Conservation (phyloP, 2,329 filamentous ascomycete species). For the Rutstroemia sp. region DNA sequence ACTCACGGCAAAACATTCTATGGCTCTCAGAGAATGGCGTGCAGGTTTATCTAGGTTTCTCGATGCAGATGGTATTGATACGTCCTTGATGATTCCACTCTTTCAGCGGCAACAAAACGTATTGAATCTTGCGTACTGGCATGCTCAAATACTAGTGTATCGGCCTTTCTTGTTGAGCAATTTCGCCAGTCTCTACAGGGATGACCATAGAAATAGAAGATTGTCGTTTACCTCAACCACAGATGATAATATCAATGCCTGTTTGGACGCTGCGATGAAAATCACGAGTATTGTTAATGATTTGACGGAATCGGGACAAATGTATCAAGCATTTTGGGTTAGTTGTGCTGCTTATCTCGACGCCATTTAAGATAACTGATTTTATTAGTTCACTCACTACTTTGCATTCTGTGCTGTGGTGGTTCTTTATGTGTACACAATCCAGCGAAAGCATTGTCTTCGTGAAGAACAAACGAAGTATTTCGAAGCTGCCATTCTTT, state of each 20-base stretch:
- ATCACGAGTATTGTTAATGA: slow-evolving; percentile 34
- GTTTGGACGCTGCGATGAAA: slow-evolving; percentile 34
- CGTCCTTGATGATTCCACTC: slow-evolving; percentile 38
- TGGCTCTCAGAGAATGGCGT: slow-evolving; percentile 39
- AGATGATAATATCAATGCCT: slow-evolving; percentile 28
- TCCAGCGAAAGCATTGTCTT: slow-evolving; percentile 31
- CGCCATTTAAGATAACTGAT: not conserved
- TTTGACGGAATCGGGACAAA: slow-evolving; percentile 30
- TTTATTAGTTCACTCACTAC: slow-evolving; percentile 33
- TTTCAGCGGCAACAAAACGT: slow-evolving; percentile 38
- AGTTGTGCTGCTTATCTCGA: not conserved
- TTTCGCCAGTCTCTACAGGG: slow-evolving; percentile 21
- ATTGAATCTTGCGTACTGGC: slow-evolving; percentile 31
- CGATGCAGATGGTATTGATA: slow-evolving; percentile 35
- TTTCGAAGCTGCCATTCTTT: slow-evolving; percentile 33
- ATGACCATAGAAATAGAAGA: slow-evolving; percentile 5
- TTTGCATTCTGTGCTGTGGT: slow-evolving; percentile 39
- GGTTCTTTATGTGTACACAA: slow-evolving; percentile 38
- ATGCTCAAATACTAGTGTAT: slow-evolving; percentile 30
- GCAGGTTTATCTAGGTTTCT: slow-evolving; percentile 38
- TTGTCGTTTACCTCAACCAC: slow-evolving; percentile 12
- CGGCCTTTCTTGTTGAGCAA: slow-evolving; percentile 30
- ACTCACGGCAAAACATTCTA: slow-evolving; percentile 35
- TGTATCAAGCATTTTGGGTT: slow-evolving; percentile 38
- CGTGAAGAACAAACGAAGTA: slow-evolving; percentile 27